phyloP scores from a whole-genome alignment of 441 rosid genomes.

The Metrosideros polymorpha region DNA sequence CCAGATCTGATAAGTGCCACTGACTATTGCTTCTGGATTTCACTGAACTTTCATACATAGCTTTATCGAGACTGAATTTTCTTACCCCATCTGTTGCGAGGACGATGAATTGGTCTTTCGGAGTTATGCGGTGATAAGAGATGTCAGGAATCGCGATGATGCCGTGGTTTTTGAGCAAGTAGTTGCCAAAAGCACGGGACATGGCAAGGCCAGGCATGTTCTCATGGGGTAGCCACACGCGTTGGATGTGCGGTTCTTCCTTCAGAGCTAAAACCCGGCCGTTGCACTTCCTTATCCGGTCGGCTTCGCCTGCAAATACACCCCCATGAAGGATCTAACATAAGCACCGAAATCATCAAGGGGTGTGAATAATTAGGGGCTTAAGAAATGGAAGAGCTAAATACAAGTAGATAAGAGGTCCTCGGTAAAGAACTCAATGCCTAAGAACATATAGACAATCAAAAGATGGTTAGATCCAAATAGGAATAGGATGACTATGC shows the following conservation, averaged over 20 bases:
- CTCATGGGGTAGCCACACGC: constrained; percentile 77
- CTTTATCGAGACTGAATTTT: background rate
- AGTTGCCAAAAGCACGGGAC: constrained; percentile 85
- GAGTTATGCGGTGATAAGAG: constrained; percentile 39
- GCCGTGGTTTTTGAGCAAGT: constrained; percentile 57
- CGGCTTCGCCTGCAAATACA: constrained; percentile 54
- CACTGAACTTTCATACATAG: background rate
- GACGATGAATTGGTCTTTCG: constrained; percentile 44
- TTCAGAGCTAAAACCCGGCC: constrained; percentile 69
- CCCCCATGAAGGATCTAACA: background rate
- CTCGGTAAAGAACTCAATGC: background rate
- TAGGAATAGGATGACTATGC: background rate
- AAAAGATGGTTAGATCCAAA: background rate
- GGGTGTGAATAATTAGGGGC: background rate
- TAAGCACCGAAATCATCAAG: background rate
- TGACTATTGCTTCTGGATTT: background rate
- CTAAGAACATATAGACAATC: background rate
- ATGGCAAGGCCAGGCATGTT: constrained; percentile 79
- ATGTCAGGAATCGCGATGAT: constrained; percentile 60
- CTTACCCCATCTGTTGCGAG: constrained; percentile 86
- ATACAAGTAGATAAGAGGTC: background rate
- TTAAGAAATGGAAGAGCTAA: background rate
- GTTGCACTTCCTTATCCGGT: constrained; percentile 52
- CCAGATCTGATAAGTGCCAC: background rate
- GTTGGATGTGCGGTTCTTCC: constrained; percentile 59